phyloP scores from a whole-genome alignment of 2,329 filamentous ascomycete genomes.

The Orbilia javanica region DNA sequence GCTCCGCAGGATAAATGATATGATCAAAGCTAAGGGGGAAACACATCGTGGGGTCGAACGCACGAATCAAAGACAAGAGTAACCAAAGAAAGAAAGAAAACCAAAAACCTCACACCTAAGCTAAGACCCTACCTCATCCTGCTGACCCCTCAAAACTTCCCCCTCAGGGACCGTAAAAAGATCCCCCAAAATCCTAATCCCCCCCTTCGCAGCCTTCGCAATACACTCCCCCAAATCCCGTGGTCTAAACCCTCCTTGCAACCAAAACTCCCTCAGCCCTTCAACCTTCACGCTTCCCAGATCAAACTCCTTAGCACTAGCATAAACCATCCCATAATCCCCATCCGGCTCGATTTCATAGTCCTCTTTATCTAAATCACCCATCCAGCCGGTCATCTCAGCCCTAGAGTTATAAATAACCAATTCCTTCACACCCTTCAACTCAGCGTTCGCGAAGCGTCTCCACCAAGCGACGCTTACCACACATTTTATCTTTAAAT shows the following conservation, averaged over 20 bases:
- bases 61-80: background rate
- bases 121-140: background rate
- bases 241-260: conserved; percentile 30
- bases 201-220: conserved; percentile 16
- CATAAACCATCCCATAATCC: background rate
- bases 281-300: conserved; percentile 36
- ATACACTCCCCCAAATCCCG: conserved; percentile 42
- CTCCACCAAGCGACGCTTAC: conserved; percentile 42
- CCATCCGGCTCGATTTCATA: background rate
- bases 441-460: conserved; percentile 16
- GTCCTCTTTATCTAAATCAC: conserved; percentile 12
- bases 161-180: background rate
- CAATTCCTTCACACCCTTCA: conserved; percentile 22
- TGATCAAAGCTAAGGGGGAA: background rate
- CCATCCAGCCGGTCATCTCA: conserved; percentile 1
- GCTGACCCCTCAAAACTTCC: background rate
- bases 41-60: background rate
- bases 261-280: conserved; percentile 34
- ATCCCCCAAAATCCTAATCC: conserved; percentile 5
- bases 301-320: conserved; percentile 5
- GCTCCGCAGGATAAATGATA: background rate
- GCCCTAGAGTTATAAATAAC: background rate
- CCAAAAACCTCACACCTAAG: background rate
- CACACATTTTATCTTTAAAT: conserved; percentile 27
- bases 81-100: background rate